Evolutionary conservation across 257 asterid genomes (phyloP), one percentile per base, ranked within the genome.

Genomic region (Nicotiana noctiflora): DNA sequence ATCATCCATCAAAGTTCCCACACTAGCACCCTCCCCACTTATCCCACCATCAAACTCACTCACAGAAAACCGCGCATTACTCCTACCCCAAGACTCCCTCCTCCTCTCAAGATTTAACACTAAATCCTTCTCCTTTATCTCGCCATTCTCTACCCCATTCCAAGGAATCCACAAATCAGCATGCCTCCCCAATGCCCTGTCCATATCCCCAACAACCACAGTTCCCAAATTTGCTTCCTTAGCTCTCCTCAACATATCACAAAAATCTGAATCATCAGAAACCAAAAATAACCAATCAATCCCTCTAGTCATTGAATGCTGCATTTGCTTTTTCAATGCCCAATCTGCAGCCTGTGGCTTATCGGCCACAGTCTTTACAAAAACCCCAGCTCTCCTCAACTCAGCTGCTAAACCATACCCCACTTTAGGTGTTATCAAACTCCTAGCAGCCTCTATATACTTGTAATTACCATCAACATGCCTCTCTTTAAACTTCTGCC

Each of bases 341-440:
- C 93, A 95, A 88, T 95, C 97, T 12, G 99, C 99, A 0, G 99
- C 96, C 81, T 95, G 99, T 1, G 98, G 98, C 89, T 93, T 94
- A 83, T 95, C 99, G 83, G 89, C 89, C 77, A 95, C 99, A 0
- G 97, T 93, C 88, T 91, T 95, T 29, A 95, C 98, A 55, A 75
- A 92, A 77, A 95, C 95, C 83, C 97, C 99, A 8, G 99, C 98
- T 2, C 99, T 89, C 84, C 87, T 88, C 61, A 94, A 89, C 88
- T 94, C 98, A 61, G 88, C 89, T 0, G 95, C 97, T 60, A 94
- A 83, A 12, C 98, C 97, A 29, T 93, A 94, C 53, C 98, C 98
- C 4, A 79, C 82, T 84, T 92, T 92, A 1, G 97, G 98, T 0
- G 86, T 82, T 62, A 92, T 44, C 83, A 94, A 84, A 17, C 83